Evolutionary conservation across 2,329 filamentous ascomycete species (phyloP).

Genomic region (Podosphaera fusca): DNA sequence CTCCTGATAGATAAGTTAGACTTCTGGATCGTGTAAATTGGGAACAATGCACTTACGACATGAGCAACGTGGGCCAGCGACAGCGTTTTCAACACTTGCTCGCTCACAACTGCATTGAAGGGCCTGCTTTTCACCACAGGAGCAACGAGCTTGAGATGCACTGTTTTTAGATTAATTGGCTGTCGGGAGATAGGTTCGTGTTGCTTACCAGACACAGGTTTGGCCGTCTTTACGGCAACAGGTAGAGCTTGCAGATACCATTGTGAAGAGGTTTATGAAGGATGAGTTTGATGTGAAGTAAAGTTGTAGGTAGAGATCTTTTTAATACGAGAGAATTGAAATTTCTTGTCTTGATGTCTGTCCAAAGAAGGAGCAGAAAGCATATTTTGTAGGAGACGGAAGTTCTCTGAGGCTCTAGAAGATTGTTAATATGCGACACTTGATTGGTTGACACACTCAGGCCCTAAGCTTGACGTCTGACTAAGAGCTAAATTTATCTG

Average conservation of each 20-base stretch:
- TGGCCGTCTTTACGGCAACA: conserved; percentile 15
- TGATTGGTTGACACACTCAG: no score
- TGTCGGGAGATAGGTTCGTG: background rate
- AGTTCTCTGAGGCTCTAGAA: no score
- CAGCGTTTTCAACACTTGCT: conserved; percentile 48
- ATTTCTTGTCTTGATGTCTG: no score
- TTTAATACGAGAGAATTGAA: no score
- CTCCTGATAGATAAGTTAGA: conserved; percentile 15
- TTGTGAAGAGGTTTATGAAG: conserved; percentile 6
- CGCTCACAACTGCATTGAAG: conserved; percentile 73
- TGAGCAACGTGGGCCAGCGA: conserved; percentile 54
- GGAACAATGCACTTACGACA: conserved; percentile 33
- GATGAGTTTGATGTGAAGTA: background rate
- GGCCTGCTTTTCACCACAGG: conserved; percentile 71
- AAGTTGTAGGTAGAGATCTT: background rate
- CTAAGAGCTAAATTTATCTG: no score
- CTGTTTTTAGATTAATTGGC: conserved; percentile 2
- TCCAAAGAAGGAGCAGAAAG: background rate
- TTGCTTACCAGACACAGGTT: conserved; percentile 14
- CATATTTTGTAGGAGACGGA: no score
- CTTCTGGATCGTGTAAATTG: background rate
- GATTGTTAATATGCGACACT: no score
- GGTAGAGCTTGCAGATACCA: conserved; percentile 11
- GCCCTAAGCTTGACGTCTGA: no score
- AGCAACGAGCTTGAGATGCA: conserved; percentile 52